Evolutionary conservation across 2,329 filamentous ascomycete species (phyloP), one percentile per base, ranked within the genome.

Genomic region (Botrytis medusae): DNA sequence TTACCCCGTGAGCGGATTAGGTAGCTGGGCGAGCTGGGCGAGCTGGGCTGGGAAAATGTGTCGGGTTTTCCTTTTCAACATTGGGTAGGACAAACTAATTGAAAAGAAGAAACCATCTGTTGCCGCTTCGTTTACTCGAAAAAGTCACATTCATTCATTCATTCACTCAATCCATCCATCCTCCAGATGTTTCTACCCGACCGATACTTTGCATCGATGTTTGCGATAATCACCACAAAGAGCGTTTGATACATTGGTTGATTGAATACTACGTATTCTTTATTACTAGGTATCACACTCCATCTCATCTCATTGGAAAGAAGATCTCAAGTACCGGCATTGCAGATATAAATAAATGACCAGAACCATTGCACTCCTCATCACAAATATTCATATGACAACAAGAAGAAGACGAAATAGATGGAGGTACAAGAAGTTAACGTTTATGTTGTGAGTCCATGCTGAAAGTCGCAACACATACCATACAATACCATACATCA

Each of bases 281-380:
- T 20, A 32, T 32, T 4, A 22, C 57, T n/a, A n/a, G 51, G 25
- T n/a, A 34, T 22, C 29, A 59, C 54, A 34, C 29, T 34, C n/a
- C 54, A 34, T 29, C 29, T 34, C 1, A 59, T 34, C 29, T 59
- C 1, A 59, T 34, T 32, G 25, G 54, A 42, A 32, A 61, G 40
- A 4, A 59, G 22, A 62, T 37, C 8, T 12, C 29, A 72, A 72
- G 69, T 72, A 8, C 69, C 69, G 46, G 60, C 60, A 64, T 71
- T 65, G 69, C 69, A 71, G 34, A 40, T 64, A n/a, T 34, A 32
- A 29, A n/a, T 34, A 32, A 29, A 18, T 34, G 20, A 22, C 40
- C 8, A 22, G 10, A 16, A 20, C 32, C 14, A 44, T 32, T 29
- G 7, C 18, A 10, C 60, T 42, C 25, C 40, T 29, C 5, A 42